Evolutionary conservation across 495 filamentous ascomycete genomes (phyloP).

Genomic region (Mycothermus thermophilus): DNA sequence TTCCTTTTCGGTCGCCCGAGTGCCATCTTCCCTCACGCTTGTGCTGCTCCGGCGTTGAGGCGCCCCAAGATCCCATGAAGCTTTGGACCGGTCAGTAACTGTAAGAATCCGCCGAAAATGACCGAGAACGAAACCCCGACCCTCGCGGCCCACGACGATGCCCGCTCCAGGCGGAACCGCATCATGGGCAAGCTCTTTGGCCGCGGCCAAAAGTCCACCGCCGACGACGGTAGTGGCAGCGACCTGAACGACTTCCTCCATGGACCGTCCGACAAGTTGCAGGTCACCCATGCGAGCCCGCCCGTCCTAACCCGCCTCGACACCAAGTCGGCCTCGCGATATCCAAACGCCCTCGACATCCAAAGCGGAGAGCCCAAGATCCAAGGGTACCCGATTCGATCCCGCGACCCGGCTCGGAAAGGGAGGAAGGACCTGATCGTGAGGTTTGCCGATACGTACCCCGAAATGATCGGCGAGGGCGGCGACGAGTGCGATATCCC

Average conservation of each 20-base stretch:
- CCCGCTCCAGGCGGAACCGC: conserved; percentile 28
- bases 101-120: conserved; percentile 12
- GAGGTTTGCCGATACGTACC: conserved; percentile 50
- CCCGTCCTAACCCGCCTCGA: conserved; percentile 33
- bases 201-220: conserved; percentile 24
- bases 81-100: conserved; percentile 6
- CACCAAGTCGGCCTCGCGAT: conserved; percentile 30
- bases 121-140: conserved; percentile 33
- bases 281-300: conserved; percentile 25
- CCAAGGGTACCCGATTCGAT: neutral
- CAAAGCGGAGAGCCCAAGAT: conserved; percentile 15
- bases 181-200: conserved; percentile 39
- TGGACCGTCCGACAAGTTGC: conserved; percentile 28
- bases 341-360: conserved; percentile 28
- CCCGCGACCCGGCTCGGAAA: conserved; percentile 1
- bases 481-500: conserved; percentile 68
- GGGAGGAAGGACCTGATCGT: conserved; percentile 49
- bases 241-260: conserved; percentile 33
- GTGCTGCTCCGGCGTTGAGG: neutral
- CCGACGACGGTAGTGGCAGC: conserved; percentile 21
- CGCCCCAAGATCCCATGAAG: conserved; percentile 11
- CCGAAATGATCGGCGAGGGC: conserved; percentile 73
- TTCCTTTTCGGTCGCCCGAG: conserved; percentile 4
- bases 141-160: conserved; percentile 21
- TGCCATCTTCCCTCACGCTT: neutral